These are phyloP conservation scores for Aspergillus sp. DNA, from an alignment of 2,329 filamentous ascomycete genomes.

Conservation along the genomic window DNA sequence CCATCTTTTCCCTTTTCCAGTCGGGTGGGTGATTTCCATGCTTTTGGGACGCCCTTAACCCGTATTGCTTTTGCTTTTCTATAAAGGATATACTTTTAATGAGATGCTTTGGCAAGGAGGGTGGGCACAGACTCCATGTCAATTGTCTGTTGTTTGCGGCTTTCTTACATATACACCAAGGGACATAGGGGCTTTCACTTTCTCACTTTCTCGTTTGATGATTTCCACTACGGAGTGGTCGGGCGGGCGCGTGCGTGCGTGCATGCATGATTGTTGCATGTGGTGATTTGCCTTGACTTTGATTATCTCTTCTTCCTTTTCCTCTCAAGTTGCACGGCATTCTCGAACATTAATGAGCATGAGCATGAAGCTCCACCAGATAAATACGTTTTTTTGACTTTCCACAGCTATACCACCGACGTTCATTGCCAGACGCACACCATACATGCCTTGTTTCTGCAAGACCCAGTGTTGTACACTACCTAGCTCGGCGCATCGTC, in stretches of 20 bases:
- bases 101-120: conserved; percentile 20
- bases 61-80: conserved; percentile 18
- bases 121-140: conserved; percentile 20
- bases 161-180: conserved; percentile 42
- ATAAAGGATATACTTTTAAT: conserved; percentile 23
- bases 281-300: conserved; percentile 17
- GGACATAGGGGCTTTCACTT: conserved; percentile 37
- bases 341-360: conserved; percentile 30
- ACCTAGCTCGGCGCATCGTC: conserved; percentile 28
- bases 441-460: conserved; percentile 29
- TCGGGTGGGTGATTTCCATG: conserved; percentile 4
- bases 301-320: conserved; percentile 20
- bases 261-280: conserved; percentile 18
- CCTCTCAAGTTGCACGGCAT: conserved; percentile 22
- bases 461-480: conserved; percentile 40
- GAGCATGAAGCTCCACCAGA: conserved; percentile 28
- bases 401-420: conserved; percentile 26
- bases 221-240: conserved; percentile 27
- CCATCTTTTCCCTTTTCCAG: conserved; percentile 13
- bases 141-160: conserved; percentile 36
- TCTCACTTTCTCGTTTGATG: conserved; percentile 27
- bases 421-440: conserved; percentile 21
- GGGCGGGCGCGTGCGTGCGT: conserved; percentile 18
- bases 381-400: conserved; percentile 23
- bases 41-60: conserved; percentile 6